Conservation (phyloP, 2,329 filamentous ascomycete species). For the Colletotrichum sansevieriae region DNA sequence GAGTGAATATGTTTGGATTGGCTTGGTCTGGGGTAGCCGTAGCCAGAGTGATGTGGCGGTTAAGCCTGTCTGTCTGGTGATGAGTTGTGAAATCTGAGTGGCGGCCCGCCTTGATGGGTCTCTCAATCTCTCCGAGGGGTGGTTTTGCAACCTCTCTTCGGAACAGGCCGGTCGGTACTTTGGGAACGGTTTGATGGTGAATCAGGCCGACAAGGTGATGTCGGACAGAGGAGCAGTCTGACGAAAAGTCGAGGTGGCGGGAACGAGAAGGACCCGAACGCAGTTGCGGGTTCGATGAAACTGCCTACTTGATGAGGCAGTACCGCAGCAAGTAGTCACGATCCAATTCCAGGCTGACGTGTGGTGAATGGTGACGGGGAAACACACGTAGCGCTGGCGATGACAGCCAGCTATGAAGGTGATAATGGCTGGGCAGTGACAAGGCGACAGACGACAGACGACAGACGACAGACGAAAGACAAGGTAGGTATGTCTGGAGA, state of each 20-base stretch:
- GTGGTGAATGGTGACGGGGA: too few relatives aligned
- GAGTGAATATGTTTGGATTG: not conserved
- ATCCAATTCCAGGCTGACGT: not conserved
- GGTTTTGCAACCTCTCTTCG: conserved; percentile 15
- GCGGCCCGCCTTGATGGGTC: conserved; percentile 9
- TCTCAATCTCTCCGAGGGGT: not conserved
- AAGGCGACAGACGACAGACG: too few relatives aligned
- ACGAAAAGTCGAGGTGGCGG: not conserved
- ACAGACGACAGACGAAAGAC: too few relatives aligned
- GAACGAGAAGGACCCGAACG: not conserved
- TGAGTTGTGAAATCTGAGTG: not conserved
- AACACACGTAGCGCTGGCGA: too few relatives aligned
- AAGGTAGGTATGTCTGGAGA: too few relatives aligned
- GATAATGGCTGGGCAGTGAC: too few relatives aligned
- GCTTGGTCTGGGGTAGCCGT: not conserved
- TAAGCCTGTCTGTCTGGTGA: not conserved
- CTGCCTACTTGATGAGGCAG: not conserved
- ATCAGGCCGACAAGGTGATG: not conserved
- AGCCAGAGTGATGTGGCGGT: too few relatives aligned
- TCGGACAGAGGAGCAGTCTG: not conserved
- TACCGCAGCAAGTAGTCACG: not conserved
- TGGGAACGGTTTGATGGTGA: not conserved
- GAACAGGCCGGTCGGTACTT: not conserved
- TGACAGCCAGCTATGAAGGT: too few relatives aligned
- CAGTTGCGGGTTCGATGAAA: not conserved